A percentile compares a stretch with the other conserved stretches of the same genome.
phyloP scores from a whole-genome alignment of 2,329 filamentous ascomycete genomes.

The Monilinia fructicola region DNA sequence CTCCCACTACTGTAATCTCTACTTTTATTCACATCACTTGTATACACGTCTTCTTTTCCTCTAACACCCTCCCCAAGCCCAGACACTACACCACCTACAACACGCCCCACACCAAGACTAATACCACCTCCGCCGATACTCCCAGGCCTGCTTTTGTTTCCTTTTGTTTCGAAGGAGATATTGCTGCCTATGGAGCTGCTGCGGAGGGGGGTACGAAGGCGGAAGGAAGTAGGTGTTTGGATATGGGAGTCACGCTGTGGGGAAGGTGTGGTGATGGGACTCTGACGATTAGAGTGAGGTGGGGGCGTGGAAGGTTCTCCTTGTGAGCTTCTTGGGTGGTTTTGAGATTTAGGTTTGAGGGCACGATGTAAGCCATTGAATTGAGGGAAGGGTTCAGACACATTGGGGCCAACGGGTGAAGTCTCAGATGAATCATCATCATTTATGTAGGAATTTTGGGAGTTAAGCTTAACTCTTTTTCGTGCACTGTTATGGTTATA shows the following conservation, averaged over 20 bases:
- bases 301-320: constrained; percentile 25
- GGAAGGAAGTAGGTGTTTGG: not conserved
- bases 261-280: not conserved
- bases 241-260: not conserved
- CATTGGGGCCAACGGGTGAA: not conserved
- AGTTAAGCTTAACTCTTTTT: constrained; percentile 12
- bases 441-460: constrained; percentile 12
- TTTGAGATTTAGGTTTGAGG: constrained; percentile 5
- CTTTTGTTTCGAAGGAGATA: constrained; percentile 33
- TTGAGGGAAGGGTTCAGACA: not conserved
- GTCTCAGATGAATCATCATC: constrained; percentile 33
- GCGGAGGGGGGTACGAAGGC: not conserved
- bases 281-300: constrained; percentile 20
- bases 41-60: constrained; percentile 13
- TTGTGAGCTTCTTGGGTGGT: not conserved
- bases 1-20: not conserved
- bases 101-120: constrained; percentile 34
- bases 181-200: constrained; percentile 36
- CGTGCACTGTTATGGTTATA: constrained; percentile 21
- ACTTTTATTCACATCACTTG: constrained; percentile 2
- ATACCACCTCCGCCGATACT: constrained; percentile 29
- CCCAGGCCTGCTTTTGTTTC: constrained; percentile 5
- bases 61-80: constrained; percentile 15
- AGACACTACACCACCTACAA: constrained; percentile 30
- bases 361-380: constrained; percentile 1